Evolutionary conservation across 441 rosid species (phyloP).

Genomic region (Croton setiger): DNA sequence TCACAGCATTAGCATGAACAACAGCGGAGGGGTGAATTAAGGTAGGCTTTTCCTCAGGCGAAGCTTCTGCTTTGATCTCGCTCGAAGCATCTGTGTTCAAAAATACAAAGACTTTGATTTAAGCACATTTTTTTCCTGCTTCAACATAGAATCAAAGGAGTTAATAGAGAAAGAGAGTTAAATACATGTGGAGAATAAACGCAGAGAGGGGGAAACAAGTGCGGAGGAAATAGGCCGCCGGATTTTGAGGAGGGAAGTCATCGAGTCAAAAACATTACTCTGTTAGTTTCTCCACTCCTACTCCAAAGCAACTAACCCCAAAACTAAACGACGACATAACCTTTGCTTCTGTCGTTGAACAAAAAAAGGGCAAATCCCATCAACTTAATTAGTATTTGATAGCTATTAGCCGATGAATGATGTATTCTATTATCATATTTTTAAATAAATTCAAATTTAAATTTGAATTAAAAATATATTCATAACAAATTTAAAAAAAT

Average conservation of each 20-base stretch:
- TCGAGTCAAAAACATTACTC: constrained; percentile 6
- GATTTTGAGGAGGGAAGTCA: constrained; percentile 46
- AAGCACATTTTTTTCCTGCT: neutral
- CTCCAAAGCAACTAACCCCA: no score
- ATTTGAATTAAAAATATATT: no score
- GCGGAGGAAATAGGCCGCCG: constrained; percentile 27
- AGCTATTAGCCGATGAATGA: no score
- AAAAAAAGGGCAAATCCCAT: no score
- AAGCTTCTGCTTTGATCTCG: constrained; percentile 25
- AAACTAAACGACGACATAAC: neutral
- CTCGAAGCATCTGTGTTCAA: constrained; percentile 34
- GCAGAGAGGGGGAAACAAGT: constrained; percentile 17
- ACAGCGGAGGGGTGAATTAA: constrained; percentile 71
- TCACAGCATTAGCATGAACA: constrained; percentile 71
- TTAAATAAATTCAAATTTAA: no score
- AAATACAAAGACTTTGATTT: neutral
- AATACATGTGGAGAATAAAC: constrained; percentile 36
- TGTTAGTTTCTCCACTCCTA: neutral
- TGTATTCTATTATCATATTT: no score
- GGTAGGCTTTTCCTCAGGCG: constrained; percentile 10
- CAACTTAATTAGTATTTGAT: no score
- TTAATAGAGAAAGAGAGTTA: constrained; percentile 10
- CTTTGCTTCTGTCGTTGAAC: no score
- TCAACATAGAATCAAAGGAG: no score
- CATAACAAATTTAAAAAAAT: no score